These are phyloP conservation scores for Penicillium sp. DNA, from an alignment of 2,329 filamentous ascomycete species.

Conservation along the genomic window DNA sequence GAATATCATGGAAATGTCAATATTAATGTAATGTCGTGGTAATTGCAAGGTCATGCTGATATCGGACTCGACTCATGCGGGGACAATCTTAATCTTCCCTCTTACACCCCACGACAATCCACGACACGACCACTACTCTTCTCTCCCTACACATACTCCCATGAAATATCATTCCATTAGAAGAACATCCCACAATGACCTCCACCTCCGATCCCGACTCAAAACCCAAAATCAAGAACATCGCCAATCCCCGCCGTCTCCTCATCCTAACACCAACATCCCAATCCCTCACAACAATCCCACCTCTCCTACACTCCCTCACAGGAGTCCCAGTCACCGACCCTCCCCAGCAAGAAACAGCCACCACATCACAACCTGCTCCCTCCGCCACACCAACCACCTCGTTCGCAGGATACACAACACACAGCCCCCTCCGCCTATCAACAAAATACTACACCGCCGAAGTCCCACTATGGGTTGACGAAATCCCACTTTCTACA, in stretches of 20 bases:
- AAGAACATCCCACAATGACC: conserved; percentile 10
- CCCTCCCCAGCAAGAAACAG: conserved; percentile 16
- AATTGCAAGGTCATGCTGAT: not conserved
- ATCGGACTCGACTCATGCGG: conserved; percentile 9
- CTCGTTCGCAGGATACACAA: conserved; percentile 45
- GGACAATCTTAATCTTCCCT: conserved; percentile 7
- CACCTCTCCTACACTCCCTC: conserved; percentile 34
- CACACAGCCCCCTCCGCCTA: conserved; percentile 40
- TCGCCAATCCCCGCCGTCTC: conserved; percentile 40
- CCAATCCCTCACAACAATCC: conserved; percentile 35
- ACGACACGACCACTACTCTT: not conserved
- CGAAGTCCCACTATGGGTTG: conserved; percentile 45
- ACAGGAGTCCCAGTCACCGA: conserved; percentile 31
- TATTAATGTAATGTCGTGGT: not conserved
- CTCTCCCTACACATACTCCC: not conserved
- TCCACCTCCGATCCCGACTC: conserved; percentile 9
- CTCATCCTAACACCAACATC: conserved; percentile 38
- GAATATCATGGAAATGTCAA: too few relatives aligned
- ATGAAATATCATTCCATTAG: not conserved
- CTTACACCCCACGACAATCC: not conserved
- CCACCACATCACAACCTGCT: conserved; percentile 1
- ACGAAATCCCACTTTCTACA: conserved; percentile 36
- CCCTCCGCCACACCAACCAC: conserved; percentile 14
- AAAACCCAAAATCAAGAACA: conserved; percentile 18
- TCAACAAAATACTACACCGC: conserved; percentile 43